These are phyloP conservation scores for Colletotrichum spaethianum DNA, from an alignment of 2,329 filamentous ascomycete genomes.

Conservation along the genomic window DNA sequence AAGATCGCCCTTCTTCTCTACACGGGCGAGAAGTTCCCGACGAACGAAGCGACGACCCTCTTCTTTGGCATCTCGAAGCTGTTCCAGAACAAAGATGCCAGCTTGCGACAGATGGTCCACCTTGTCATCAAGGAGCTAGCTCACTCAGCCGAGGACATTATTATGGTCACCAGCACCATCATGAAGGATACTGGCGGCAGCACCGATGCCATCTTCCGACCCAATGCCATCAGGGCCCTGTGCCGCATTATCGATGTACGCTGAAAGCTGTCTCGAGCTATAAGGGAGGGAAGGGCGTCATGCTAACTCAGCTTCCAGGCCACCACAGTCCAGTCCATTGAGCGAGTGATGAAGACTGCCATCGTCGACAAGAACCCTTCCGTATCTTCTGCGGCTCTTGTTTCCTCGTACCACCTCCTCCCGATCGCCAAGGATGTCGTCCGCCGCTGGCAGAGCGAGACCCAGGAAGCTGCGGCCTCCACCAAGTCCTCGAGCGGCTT, in stretches of 20 bases:
- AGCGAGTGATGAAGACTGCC: conserved; percentile 98
- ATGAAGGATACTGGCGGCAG: conserved; percentile 99
- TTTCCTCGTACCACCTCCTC: conserved; percentile 97
- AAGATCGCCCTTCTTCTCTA: conserved; percentile 98
- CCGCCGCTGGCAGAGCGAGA: conserved; percentile 97
- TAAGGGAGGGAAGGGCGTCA: not conserved
- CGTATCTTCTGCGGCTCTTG: conserved; percentile 93
- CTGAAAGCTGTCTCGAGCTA: conserved; percentile 42
- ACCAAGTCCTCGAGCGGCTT: conserved; percentile 92
- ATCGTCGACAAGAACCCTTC: conserved; percentile 99
- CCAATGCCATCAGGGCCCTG: conserved; percentile 94
- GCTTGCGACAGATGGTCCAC: conserved; percentile 98
- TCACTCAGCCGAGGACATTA: conserved; percentile 96
- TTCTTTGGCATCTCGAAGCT: conserved; percentile 99
- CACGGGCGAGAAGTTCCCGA: conserved; percentile 96
- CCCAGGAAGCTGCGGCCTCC: conserved; percentile 93
- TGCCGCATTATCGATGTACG: conserved; percentile 97
- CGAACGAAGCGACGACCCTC: conserved; percentile 95
- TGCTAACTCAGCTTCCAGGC: conserved; percentile 66
- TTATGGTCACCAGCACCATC: conserved; percentile 99
- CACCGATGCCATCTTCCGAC: conserved; percentile 92
- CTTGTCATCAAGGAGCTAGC: conserved; percentile 98
- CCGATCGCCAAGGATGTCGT: conserved; percentile 97
- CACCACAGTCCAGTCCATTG: conserved; percentile 96
- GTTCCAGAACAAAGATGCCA: conserved; percentile 99